Percentiles rank a stretch among this genome's conserved stretches.
These are phyloP conservation scores for Magnolia officinalis DNA, from an alignment of 164 flowering plant species.

Conservation along the genomic window DNA sequence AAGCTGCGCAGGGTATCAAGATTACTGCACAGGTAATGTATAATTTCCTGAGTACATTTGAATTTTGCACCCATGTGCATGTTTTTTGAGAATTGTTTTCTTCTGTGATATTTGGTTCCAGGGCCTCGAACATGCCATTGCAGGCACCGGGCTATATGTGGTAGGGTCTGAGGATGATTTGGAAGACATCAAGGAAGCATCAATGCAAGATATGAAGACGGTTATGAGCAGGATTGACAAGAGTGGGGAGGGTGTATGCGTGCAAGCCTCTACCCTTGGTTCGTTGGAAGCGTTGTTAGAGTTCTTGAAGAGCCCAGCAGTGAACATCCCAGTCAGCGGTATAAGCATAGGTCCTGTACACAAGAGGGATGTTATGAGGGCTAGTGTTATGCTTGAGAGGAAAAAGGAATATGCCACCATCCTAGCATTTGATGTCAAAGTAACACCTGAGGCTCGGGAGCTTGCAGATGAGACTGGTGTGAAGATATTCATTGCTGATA, in stretches of 20 bases:
- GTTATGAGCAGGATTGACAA: slow-evolving; percentile 88
- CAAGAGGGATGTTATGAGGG: slow-evolving; percentile 94
- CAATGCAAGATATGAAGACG: slow-evolving; percentile 87
- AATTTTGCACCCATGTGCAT: background rate
- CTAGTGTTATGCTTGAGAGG: slow-evolving; percentile 98
- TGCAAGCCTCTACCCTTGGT: slow-evolving; percentile 98
- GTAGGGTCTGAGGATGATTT: slow-evolving; percentile 83
- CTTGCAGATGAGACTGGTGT: slow-evolving; percentile 93
- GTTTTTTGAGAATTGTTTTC: background rate
- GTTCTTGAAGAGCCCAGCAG: slow-evolving; percentile 85
- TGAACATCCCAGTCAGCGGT: slow-evolving; percentile 89
- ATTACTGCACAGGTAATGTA: slow-evolving; percentile 82
- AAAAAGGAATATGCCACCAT: slow-evolving; percentile 91
- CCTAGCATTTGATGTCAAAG: slow-evolving; percentile 97
- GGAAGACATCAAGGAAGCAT: slow-evolving; percentile 64
- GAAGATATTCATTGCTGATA: slow-evolving; percentile 86
- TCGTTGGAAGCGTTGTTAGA: slow-evolving; percentile 93
- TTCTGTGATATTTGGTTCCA: slow-evolving; percentile 15
- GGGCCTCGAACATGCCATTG: slow-evolving; percentile 98
- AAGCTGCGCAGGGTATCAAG: slow-evolving; percentile 98
- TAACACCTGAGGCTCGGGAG: slow-evolving; percentile 92
- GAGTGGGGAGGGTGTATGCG: slow-evolving; percentile 95
- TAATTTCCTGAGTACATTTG: background rate
- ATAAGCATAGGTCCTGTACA: slow-evolving; percentile 97
- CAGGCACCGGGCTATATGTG: slow-evolving; percentile 86